These are phyloP conservation scores for Mollisiaceae sp. DNA, from an alignment of 2,329 filamentous ascomycete genomes.

Conservation along the genomic window DNA sequence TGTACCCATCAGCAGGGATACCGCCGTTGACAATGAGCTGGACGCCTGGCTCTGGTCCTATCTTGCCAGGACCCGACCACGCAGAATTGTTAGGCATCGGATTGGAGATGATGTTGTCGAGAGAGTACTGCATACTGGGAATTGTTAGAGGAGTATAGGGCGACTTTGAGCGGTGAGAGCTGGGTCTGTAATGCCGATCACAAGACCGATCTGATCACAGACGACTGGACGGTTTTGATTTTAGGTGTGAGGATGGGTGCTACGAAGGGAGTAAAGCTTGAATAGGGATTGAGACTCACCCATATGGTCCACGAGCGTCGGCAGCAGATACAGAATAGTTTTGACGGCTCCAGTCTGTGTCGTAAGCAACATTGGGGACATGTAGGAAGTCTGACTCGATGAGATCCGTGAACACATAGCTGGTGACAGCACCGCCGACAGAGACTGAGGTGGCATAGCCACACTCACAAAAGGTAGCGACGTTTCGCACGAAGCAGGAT, in stretches of 20 bases:
- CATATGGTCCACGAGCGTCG: slow-evolving; percentile 66
- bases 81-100: slow-evolving; percentile 49
- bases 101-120: slow-evolving; percentile 62
- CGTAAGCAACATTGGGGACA: slow-evolving; percentile 51
- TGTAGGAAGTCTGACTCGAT: slow-evolving; percentile 75
- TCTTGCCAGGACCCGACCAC: slow-evolving; percentile 51
- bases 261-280: not conserved
- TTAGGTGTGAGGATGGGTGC: not conserved
- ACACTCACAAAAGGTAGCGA: slow-evolving; percentile 67
- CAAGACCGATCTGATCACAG: not conserved
- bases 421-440: slow-evolving; percentile 42
- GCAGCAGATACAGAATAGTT: slow-evolving; percentile 67
- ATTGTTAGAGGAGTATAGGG: not conserved
- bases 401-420: slow-evolving; percentile 67
- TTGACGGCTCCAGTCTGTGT: slow-evolving; percentile 69
- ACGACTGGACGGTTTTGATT: not conserved
- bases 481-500: slow-evolving; percentile 11
- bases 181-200: not conserved
- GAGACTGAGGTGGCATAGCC: slow-evolving; percentile 64
- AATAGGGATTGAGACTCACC: slow-evolving; percentile 42
- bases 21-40: slow-evolving; percentile 57
- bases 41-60: slow-evolving; percentile 57
- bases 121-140: slow-evolving; percentile 57
- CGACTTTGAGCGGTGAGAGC: not conserved
- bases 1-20: slow-evolving; percentile 53